Evolutionary conservation across 2,329 filamentous ascomycete genomes (phyloP).

Genomic region (Aureobasidium leucospermi): DNA sequence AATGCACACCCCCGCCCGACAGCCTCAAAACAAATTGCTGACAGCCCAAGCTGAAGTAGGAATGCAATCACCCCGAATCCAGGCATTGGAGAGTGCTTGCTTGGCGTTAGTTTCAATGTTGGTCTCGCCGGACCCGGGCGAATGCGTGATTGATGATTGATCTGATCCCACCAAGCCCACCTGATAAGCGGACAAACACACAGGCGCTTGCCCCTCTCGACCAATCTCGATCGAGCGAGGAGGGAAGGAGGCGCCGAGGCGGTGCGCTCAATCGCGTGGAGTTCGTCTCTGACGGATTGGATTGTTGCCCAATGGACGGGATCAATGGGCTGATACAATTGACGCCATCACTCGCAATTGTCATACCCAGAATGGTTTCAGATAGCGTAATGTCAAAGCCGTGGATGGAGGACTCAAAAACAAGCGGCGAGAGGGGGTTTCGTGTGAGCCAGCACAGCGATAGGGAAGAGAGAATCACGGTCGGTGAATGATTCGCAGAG

Average conservation of each 20-base stretch:
- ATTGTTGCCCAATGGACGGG: conserved; percentile 12
- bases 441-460: not conserved
- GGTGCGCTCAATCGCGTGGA: conserved; percentile 9
- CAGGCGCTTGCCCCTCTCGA: conserved; percentile 6
- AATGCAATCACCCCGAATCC: not conserved
- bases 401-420: not conserved
- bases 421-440: conserved; percentile 11
- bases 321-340: conserved; percentile 10
- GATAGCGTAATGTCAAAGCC: not conserved
- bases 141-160: conserved; percentile 12
- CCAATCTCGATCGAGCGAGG: conserved; percentile 11
- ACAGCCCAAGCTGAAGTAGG: not conserved
- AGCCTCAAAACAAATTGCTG: not conserved
- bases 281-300: conserved; percentile 10
- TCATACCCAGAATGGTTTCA: conserved; percentile 8
- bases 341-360: conserved; percentile 3
- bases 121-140: conserved; percentile 6
- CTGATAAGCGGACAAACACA: conserved; percentile 13
- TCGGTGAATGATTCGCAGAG: conserved; percentile 11
- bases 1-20: not conserved
- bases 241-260: conserved; percentile 6
- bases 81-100: not conserved
- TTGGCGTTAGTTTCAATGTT: not conserved
- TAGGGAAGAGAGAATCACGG: not conserved
- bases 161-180: not conserved